Percentiles rank a stretch among this genome's conserved stretches.
Conservation (phyloP, 1,139 yeast genomes). For the Tardiomyces depauwii region DNA sequence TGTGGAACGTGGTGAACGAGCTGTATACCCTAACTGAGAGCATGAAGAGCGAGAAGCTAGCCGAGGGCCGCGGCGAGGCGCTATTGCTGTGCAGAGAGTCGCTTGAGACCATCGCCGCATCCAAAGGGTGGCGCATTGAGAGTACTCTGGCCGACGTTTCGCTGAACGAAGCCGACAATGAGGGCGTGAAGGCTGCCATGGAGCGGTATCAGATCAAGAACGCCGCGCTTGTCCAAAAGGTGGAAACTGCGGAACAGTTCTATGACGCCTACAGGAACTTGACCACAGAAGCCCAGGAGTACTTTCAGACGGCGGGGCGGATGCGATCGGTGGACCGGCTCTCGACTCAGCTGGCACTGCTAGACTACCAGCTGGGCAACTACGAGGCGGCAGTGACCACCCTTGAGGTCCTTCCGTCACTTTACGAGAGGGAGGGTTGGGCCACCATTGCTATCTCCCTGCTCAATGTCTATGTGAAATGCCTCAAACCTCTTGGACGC, state of each 20-base stretch:
- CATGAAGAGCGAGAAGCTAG: slow-evolving; percentile 15
- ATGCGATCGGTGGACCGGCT: slow-evolving; percentile 61
- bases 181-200: slow-evolving; percentile 6
- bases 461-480: slow-evolving; percentile 54
- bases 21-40: slow-evolving; percentile 13
- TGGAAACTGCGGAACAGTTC: slow-evolving; percentile 22
- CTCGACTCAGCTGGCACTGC: slow-evolving; percentile 70
- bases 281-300: slow-evolving; percentile 37
- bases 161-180: slow-evolving; percentile 14
- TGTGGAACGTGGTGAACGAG: slow-evolving; percentile 22
- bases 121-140: slow-evolving; percentile 28
- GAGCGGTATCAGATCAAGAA: slow-evolving; percentile 2
- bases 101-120: slow-evolving; percentile 24
- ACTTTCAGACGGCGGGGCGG: slow-evolving; percentile 38
- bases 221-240: slow-evolving; percentile 15
- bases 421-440: slow-evolving; percentile 67
- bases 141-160: slow-evolving; percentile 34
- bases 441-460: slow-evolving; percentile 53
- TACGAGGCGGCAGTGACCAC: slow-evolving; percentile 52
- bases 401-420: slow-evolving; percentile 55
- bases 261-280: slow-evolving; percentile 26
- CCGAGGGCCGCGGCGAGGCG: slow-evolving; percentile 30
- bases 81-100: slow-evolving; percentile 25
- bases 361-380: slow-evolving; percentile 48
- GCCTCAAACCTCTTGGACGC: slow-evolving; percentile 41